These are phyloP conservation scores for Trichomonas tenax DNA, from an alignment of 208 protist genomes.

Conservation along the genomic window DNA sequence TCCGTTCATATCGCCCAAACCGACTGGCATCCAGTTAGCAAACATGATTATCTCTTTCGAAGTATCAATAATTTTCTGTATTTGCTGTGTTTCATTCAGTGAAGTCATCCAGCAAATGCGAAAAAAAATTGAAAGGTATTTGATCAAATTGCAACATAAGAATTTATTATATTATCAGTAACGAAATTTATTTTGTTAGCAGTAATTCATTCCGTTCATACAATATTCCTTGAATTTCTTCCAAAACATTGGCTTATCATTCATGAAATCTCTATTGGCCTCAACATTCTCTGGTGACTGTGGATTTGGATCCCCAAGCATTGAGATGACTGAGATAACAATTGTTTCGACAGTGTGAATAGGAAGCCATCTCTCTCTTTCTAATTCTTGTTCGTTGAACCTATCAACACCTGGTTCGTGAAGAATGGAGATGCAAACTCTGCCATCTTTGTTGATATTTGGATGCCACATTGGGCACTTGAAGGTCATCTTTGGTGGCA, in stretches of 20 bases:
- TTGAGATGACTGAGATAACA: slow-evolving; percentile 22
- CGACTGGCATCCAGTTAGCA: not conserved
- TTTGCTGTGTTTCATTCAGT: not conserved
- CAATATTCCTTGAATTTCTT: not conserved
- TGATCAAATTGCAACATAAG: no score
- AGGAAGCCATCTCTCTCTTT: not conserved
- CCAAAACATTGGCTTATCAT: not conserved
- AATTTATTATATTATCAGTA: no score
- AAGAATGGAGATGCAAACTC: slow-evolving; percentile 20
- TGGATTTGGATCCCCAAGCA: slow-evolving; percentile 9
- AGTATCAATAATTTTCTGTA: not conserved
- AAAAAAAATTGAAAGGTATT: no score
- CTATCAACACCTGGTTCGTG: not conserved
- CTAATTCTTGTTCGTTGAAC: not conserved
- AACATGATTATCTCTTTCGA: not conserved
- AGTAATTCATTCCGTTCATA: not conserved
- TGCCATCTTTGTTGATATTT: not conserved
- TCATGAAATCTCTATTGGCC: not conserved
- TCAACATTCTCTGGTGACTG: not conserved
- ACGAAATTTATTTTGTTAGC: no score
- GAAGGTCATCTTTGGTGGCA: not conserved
- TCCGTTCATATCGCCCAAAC: not conserved
- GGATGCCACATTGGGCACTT: not conserved
- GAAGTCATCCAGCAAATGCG: not conserved
- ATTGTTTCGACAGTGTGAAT: slow-evolving; percentile 21